These are phyloP conservation scores for Globisporangium irregulare DNA, from an alignment of 352 stramenopile species.

Conservation along the genomic window DNA sequence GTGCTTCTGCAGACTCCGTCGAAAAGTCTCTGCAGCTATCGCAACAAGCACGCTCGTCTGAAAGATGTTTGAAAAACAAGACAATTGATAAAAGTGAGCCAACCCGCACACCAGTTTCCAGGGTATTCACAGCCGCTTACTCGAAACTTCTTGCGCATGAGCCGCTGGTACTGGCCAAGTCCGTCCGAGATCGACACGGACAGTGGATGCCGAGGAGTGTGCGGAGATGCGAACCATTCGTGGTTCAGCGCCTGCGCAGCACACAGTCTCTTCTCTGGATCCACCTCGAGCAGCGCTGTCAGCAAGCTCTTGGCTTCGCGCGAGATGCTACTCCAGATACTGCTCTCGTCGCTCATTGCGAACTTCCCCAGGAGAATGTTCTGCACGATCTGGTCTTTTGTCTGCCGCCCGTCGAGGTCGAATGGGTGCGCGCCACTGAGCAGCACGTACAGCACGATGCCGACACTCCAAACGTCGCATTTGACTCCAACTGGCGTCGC, in stretches of 20 bases:
- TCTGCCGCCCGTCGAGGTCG: slow-evolving; percentile 60
- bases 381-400: slow-evolving; percentile 70
- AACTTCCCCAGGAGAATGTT: slow-evolving; percentile 48
- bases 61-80: background rate
- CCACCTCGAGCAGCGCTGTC: slow-evolving; percentile 29
- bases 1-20: slow-evolving; percentile 43
- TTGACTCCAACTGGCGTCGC: slow-evolving; percentile 20
- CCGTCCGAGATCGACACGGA: slow-evolving; percentile 44
- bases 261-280: slow-evolving; percentile 29
- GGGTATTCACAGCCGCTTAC: slow-evolving; percentile 21
- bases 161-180: slow-evolving; percentile 48
- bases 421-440: slow-evolving; percentile 80
- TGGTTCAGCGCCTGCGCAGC: slow-evolving; percentile 36
- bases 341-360: slow-evolving; percentile 28
- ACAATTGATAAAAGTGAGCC: background rate
- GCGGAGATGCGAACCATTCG: slow-evolving; percentile 44
- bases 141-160: slow-evolving; percentile 68
- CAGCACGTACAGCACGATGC: slow-evolving; percentile 88
- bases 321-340: slow-evolving; percentile 49
- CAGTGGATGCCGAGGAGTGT: slow-evolving; percentile 48
- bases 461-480: slow-evolving; percentile 86
- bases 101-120: background rate
- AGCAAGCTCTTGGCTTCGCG: slow-evolving; percentile 50
- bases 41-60: slow-evolving; percentile 59
- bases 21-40: slow-evolving; percentile 52